These are phyloP conservation scores for Exophiala spinifera DNA, from an alignment of 2,329 filamentous ascomycete species.

Conservation along the genomic window DNA sequence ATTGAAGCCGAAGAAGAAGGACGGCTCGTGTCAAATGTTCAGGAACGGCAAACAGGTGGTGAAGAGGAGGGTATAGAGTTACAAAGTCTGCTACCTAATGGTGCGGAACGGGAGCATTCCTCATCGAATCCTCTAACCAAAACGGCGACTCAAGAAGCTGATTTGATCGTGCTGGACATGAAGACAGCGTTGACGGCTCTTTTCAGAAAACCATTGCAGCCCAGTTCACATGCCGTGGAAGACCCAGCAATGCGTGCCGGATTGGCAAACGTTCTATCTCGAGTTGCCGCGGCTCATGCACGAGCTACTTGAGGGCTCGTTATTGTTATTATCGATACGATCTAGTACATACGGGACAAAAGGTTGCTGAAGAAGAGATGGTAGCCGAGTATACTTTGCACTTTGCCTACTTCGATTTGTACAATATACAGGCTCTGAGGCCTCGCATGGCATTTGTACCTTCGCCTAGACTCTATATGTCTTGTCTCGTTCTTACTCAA, in stretches of 20 bases:
- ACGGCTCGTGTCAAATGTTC: conserved; percentile 7
- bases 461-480: no score
- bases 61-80: conserved; percentile 22
- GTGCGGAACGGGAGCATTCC: background rate
- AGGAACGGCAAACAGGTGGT: conserved; percentile 1
- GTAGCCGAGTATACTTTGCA: background rate
- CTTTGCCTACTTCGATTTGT: no score
- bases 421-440: no score
- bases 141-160: conserved; percentile 10
- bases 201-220: conserved; percentile 10
- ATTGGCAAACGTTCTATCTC: conserved; percentile 18
- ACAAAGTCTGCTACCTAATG: conserved; percentile 20
- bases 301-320: background rate
- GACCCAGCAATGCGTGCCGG: conserved; percentile 11
- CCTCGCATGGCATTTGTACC: no score
- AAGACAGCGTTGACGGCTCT: conserved; percentile 9
- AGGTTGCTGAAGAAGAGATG: no score
- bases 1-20: conserved; percentile 61
- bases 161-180: conserved; percentile 21
- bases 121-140: conserved; percentile 1
- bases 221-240: conserved; percentile 9
- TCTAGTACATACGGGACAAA: background rate
- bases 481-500: no score
- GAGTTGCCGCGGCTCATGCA: conserved; percentile 17
- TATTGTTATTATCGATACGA: background rate